phyloP scores from a whole-genome alignment of 2,329 filamentous ascomycete species.

The Mycosphaerella sp. region DNA sequence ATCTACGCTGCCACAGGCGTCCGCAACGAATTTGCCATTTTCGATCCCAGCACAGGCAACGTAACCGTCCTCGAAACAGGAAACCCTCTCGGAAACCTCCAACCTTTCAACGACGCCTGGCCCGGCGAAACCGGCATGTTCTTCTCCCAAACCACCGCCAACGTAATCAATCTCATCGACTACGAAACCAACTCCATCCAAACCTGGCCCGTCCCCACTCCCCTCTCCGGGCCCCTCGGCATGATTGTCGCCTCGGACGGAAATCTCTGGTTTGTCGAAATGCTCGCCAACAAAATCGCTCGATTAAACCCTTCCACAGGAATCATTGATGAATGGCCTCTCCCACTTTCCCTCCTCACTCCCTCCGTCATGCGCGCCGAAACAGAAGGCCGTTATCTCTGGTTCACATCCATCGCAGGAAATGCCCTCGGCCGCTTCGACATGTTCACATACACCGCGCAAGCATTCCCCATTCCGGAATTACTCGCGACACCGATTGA shows the following conservation, averaged over 20 bases:
- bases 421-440: constrained; percentile 23
- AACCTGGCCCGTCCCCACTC: constrained; percentile 19
- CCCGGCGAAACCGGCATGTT: constrained; percentile 23
- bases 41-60: constrained; percentile 16
- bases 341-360: constrained; percentile 14
- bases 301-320: constrained; percentile 16
- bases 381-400: constrained; percentile 20
- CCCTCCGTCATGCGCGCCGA: constrained; percentile 24
- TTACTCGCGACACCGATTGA: constrained; percentile 18
- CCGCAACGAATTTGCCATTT: constrained; percentile 21
- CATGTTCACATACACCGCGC: constrained; percentile 17
- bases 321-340: constrained; percentile 17
- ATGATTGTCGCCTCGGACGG: constrained; percentile 20
- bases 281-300: constrained; percentile 24
- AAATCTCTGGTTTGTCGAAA: constrained; percentile 22
- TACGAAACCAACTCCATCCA: constrained; percentile 19
- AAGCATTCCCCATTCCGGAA: constrained; percentile 16
- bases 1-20: constrained; percentile 21
- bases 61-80: constrained; percentile 17
- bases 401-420: constrained; percentile 21
- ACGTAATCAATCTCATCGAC: constrained; percentile 21
- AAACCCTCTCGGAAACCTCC: constrained; percentile 20
- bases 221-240: constrained; percentile 19
- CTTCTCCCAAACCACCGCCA: constrained; percentile 22
- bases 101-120: constrained; percentile 24